Evolutionary conservation across 331 rosid genomes (phyloP).

Genomic region (Pyracantha coccinea): DNA sequence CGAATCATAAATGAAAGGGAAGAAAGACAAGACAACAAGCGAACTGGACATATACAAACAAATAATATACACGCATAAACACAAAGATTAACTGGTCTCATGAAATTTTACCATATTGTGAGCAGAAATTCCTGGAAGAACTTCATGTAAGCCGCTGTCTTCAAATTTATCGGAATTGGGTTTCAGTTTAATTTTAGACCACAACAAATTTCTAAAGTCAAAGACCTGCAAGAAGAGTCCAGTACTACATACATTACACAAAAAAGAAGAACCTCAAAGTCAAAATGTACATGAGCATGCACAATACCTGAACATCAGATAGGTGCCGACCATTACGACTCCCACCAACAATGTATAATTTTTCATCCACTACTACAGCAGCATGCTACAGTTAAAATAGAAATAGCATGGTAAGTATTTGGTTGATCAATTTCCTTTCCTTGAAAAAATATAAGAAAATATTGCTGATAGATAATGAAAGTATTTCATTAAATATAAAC

Average conservation of each 20-base stretch:
- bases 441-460: background rate
- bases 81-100: background rate
- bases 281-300: slow-evolving; percentile 5
- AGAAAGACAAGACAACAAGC: background rate
- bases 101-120: slow-evolving; percentile 61
- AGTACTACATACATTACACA: slow-evolving; percentile 4
- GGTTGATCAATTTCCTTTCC: background rate
- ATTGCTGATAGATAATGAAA: background rate
- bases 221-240: slow-evolving; percentile 54
- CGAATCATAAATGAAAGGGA: background rate
- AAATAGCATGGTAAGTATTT: slow-evolving; percentile 24
- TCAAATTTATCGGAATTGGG: slow-evolving; percentile 36
- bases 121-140: slow-evolving; percentile 58
- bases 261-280: slow-evolving; percentile 3
- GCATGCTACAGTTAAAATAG: slow-evolving; percentile 58
- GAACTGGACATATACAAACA: background rate
- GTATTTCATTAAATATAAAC: background rate
- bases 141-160: slow-evolving; percentile 31
- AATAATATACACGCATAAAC: background rate
- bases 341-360: slow-evolving; percentile 74
- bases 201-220: slow-evolving; percentile 54
- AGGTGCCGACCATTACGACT: slow-evolving; percentile 93
- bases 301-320: slow-evolving; percentile 80
- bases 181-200: slow-evolving; percentile 79
- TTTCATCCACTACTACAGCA: slow-evolving; percentile 69